These are phyloP conservation scores for Arthroderma uncinatum DNA, from an alignment of 2,329 filamentous ascomycete genomes.

Conservation along the genomic window DNA sequence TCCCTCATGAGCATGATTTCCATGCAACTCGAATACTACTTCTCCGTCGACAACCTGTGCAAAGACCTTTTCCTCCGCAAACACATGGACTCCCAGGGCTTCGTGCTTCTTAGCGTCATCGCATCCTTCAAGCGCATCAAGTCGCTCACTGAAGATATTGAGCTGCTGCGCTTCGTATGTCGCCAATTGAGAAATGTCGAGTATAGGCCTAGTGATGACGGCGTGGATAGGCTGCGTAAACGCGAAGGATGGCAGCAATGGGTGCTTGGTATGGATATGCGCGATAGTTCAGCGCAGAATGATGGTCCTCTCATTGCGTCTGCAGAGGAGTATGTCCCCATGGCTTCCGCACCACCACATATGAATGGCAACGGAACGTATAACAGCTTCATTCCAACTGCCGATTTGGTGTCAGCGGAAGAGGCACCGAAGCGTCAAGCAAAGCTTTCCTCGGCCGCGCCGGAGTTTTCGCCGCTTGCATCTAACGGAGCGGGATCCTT, in stretches of 20 bases:
- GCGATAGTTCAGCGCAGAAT: constrained; percentile 62
- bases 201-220: constrained; percentile 62
- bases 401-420: constrained; percentile 31
- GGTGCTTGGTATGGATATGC: constrained; percentile 59
- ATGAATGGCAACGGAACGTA: constrained; percentile 19
- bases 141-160: constrained; percentile 57
- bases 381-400: constrained; percentile 23
- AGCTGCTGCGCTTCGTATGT: constrained; percentile 64
- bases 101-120: constrained; percentile 69
- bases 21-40: constrained; percentile 76
- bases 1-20: constrained; percentile 48
- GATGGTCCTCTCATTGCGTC: constrained; percentile 49
- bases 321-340: constrained; percentile 27
- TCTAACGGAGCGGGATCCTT: constrained; percentile 18
- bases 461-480: constrained; percentile 47
- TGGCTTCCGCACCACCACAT: constrained; percentile 24
- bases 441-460: constrained; percentile 51
- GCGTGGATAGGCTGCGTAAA: constrained; percentile 64
- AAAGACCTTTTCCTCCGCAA: constrained; percentile 82
- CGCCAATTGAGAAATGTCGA: constrained; percentile 63
- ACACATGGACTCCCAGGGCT: constrained; percentile 93
- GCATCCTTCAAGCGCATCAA: constrained; percentile 78
- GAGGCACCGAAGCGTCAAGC: constrained; percentile 33
- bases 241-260: constrained; percentile 69
- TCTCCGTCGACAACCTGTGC: constrained; percentile 88